Base-by-base conservation (phyloP, 2,329 filamentous ascomycete species). In the Cercospora sojina region DNA sequence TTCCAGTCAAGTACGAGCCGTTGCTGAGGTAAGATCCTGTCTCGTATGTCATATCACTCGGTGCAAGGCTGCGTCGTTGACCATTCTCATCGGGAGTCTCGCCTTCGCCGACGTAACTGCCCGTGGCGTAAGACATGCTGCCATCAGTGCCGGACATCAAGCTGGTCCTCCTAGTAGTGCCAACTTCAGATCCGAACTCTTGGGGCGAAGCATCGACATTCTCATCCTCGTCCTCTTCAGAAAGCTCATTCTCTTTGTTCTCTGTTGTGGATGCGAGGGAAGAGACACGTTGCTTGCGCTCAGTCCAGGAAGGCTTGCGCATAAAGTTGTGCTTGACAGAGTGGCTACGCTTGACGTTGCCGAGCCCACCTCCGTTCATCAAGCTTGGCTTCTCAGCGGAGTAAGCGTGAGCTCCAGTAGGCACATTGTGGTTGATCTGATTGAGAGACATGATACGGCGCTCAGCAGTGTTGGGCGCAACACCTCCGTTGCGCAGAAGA, bases 381-480 rank as follows among this genome's bases (percentile, higher is more conserved):
- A 77, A 66, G 51, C 70, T 73, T 7, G 74, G 71, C 38, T 71
- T 73, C 9, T 68, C 67, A 3, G 72, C 59, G 13, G 70, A 59
- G 67, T 75, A 80, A 6, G 75, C 76, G 80, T 81, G 74, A 64
- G 76, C 77, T 38, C 80, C 79, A 49, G 79, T 81, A 5, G 88
- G 83, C 35, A 87, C 83, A 74, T 95, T 94, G 76, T 90, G 89
- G 62, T 88, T 91, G 72, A 98, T 96, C 79, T 97, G 92, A 77
- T 90, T 96, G 38, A 98, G 86, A 59, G 92, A 97, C 66, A 96
- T 86, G 74, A 98, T 97, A 58, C 95, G 88, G 47, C 94, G 86
- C 68, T 80, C 81, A 16, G 79, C 78, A 41, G 79, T 72, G 64
- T 76, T 76, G 4, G 74, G 73, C 29, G 59, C 59, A 27, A 77